Conservation (phyloP, 1,284 basidiomycete species). For the Irpex rosettiformis region DNA sequence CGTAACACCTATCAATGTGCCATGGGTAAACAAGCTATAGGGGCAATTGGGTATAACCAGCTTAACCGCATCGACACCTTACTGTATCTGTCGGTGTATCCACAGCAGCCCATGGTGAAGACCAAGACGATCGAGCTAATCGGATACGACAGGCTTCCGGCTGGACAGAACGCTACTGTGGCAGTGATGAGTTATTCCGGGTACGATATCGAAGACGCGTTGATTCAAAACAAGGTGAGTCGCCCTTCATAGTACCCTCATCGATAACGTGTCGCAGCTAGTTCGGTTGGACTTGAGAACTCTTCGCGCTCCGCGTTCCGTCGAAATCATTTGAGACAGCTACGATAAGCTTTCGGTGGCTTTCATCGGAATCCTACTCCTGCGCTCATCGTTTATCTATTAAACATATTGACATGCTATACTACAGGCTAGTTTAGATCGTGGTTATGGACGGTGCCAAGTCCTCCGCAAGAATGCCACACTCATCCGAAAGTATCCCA, state of each 20-base stretch:
- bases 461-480: conserved; percentile 96
- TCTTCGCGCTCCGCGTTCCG: neutral
- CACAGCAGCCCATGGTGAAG: conserved; percentile 99
- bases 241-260: neutral
- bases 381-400: conserved; percentile 8
- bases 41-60: conserved; percentile 99
- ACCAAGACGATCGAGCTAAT: conserved; percentile 97
- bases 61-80: conserved; percentile 97
- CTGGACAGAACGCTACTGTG: conserved; percentile 97
- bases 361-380: neutral
- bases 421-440: conserved; percentile 83
- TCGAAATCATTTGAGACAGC: neutral
- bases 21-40: conserved; percentile 99
- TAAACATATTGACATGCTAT: neutral
- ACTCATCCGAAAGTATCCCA: conserved; percentile 93
- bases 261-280: neutral
- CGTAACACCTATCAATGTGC: conserved; percentile 99
- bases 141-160: conserved; percentile 95
- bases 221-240: conserved; percentile 89
- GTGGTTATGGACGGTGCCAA: conserved; percentile 97
- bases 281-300: neutral
- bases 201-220: conserved; percentile 99
- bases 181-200: conserved; percentile 99
- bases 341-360: neutral
- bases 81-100: conserved; percentile 98